Base-by-base conservation (phyloP, 2,329 filamentous ascomycete genomes). In the Penicillium glabrum region DNA sequence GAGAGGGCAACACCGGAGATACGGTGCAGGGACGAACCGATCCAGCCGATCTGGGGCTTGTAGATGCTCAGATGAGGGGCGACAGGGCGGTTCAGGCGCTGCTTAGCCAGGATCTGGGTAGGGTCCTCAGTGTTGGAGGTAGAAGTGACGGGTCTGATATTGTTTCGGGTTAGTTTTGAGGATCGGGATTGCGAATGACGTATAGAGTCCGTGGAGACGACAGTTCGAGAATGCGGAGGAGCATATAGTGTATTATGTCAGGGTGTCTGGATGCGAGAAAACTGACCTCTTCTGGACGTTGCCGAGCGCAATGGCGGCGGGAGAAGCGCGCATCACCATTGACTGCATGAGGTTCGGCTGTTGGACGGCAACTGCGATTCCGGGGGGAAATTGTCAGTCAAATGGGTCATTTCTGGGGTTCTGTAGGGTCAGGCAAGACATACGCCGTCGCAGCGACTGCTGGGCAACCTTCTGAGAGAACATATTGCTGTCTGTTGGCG, bases 1-100 rank as follows among this genome's bases (percentile, higher is more conserved):
- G 87, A 88, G 65, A 96, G 83, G 58, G 82, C 76, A 71, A 83
- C 78, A 69, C 91, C 93, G n/a, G 91, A 93, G 79, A 96, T 86
- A 70, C 93, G 91, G 80, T 92, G 90, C 77, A 90, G 83, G 56
- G 81, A 86, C 67, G 86, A 87, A 66, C 83, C 82, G 76, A 90
- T 88, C 88, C 88, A 96, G 67, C 91, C 95, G 79, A 97, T 89
- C 76, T 91, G 86, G 58, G 89, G 85, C 75, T 86, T 84, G 86
- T 97, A 97, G 84, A 96, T 93, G 70, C 79, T 75, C 61, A 97
- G 85, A 74, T 97, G 92, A 54, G 93, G 93, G 46, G 91, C 84
- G 68, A 96, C 83, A 72, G 93, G 93, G 51, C 93, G 93, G 70
- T 83, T 78, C 54, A 88, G 83, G 69, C 93, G 93, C 82, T 97